Evolutionary conservation across 257 asterid genomes (phyloP), one percentile per base, ranked within the genome.

Genomic region (Datura wrightii): DNA sequence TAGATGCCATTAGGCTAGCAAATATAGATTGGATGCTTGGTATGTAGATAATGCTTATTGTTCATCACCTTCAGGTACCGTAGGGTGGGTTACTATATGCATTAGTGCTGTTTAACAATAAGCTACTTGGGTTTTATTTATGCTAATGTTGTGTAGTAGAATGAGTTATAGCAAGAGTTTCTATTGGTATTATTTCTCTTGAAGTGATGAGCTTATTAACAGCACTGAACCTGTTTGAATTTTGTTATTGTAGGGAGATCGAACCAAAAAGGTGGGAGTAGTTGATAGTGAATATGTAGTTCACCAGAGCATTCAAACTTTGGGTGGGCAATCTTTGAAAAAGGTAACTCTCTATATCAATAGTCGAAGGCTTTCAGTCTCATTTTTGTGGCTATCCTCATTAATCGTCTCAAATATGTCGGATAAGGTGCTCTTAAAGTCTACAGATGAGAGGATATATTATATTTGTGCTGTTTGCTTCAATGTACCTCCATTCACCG

Each of bases 281-380:
- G 97, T 97, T 87, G 99, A 97, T 83, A 92, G 97, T 71, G 98
- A 95, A 87, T 97, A 92, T 85, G 48, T 97, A 80, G 94, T 97
- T 85, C 99, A 97, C 92, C 99, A 97, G 90, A 94, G 99, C 76
- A 97, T 93, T 89, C 98, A 95, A 89, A 94, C 99, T 62, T 87
- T 97, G 88, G 99, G 99, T 16, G 99, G 99, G 44, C 92, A 87
- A 54, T 94, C 99, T 15, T 89, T 89, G 19, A 88, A 81, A 85
- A 94, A 92, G 95, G 97, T 92, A 55, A 87, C 62, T 76, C 14
- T 54, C 76, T 50, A 0, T 74, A 11, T 74, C 60, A 52, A 10
- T 72, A 10, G n/a, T 46, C 11, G 0, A 76, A 76, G 63, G n/a
- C 46, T 50, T 24, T 50, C 0, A 8, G 46, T 19, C 11, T 76